phyloP scores from a whole-genome alignment of 768 basidiomycete genomes.

The Mycena chlorophos region DNA sequence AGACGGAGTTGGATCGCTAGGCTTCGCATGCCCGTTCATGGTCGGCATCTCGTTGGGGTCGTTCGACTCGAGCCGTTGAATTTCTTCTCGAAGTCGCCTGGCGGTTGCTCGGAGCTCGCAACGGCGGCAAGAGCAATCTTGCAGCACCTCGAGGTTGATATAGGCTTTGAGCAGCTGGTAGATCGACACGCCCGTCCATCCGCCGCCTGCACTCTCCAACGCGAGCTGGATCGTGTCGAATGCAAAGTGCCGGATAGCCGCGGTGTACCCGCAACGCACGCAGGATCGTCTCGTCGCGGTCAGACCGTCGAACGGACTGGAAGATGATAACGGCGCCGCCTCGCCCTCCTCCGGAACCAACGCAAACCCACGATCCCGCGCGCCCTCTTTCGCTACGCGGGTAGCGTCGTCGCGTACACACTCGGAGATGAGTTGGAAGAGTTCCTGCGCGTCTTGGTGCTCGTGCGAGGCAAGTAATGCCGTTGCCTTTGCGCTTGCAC shows the following conservation, averaged over 20 bases:
- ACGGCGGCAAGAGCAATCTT: constrained; percentile 90
- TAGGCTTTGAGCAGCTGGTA: constrained; percentile 65
- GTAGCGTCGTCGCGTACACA: constrained; percentile 83
- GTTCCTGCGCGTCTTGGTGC: constrained; percentile 97
- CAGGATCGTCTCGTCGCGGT: constrained; percentile 90
- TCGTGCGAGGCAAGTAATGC: constrained; percentile 84
- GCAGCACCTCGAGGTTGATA: constrained; percentile 82
- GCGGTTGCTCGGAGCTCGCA: constrained; percentile 86
- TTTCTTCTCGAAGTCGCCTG: constrained; percentile 60
- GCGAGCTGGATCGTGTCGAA: constrained; percentile 85
- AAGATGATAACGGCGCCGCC: constrained; percentile 44
- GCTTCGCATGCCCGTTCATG: neutral
- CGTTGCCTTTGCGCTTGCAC: constrained; percentile 32
- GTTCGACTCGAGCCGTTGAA: constrained; percentile 54
- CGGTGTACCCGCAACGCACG: constrained; percentile 87
- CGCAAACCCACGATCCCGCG: constrained; percentile 70
- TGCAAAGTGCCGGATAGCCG: constrained; percentile 89
- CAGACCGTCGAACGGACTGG: constrained; percentile 85
- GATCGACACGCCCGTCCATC: constrained; percentile 16
- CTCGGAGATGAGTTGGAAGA: constrained; percentile 93
- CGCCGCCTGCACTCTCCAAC: constrained; percentile 12
- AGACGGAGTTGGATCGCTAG: constrained; percentile 51
- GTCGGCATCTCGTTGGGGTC: constrained; percentile 20
- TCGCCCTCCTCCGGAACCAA: constrained; percentile 34
- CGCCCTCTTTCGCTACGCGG: constrained; percentile 70